A percentile compares a stretch with the other conserved stretches of the same genome.
phyloP scores from a whole-genome alignment of 129 eudicot species.

The Flaveria brownii region DNA sequence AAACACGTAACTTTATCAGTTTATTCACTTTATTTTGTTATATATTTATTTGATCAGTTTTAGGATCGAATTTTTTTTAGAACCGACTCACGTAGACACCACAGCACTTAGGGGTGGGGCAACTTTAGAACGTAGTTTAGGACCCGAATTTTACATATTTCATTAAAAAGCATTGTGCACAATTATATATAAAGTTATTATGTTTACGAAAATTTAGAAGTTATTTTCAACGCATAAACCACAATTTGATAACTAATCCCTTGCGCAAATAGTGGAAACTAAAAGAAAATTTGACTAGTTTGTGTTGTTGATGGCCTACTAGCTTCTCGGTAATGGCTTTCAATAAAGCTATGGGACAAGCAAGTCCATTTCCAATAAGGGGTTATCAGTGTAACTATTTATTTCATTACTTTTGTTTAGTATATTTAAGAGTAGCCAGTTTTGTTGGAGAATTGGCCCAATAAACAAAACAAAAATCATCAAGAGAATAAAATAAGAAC shows the following conservation, averaged over 20 bases:
- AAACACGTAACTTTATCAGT: slow-evolving; percentile 1
- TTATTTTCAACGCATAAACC: background rate
- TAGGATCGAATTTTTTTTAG: background rate
- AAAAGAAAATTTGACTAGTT: background rate
- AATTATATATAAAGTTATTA: too few species aligned
- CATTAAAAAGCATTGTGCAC: background rate
- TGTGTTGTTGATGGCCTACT: background rate
- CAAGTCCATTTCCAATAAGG: too few species aligned
- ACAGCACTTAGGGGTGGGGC: too few species aligned
- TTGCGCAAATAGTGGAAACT: background rate
- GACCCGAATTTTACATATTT: background rate
- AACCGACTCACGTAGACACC: too few species aligned
- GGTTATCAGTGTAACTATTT: too few species aligned
- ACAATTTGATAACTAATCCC: background rate
- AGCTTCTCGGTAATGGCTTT: too few species aligned
- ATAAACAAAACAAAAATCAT: too few species aligned
- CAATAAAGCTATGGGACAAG: background rate
- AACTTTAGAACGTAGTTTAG: too few species aligned
- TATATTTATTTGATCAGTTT: background rate
- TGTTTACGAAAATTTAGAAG: background rate
- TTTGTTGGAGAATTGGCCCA: too few species aligned
- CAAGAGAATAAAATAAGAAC: too few species aligned
- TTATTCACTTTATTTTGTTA: background rate
- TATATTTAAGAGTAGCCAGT: too few species aligned
- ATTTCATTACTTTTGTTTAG: too few species aligned